Evolutionary conservation across 768 basidiomycete species (phyloP).

Genomic region (Leccinum olivaceopallidum): DNA sequence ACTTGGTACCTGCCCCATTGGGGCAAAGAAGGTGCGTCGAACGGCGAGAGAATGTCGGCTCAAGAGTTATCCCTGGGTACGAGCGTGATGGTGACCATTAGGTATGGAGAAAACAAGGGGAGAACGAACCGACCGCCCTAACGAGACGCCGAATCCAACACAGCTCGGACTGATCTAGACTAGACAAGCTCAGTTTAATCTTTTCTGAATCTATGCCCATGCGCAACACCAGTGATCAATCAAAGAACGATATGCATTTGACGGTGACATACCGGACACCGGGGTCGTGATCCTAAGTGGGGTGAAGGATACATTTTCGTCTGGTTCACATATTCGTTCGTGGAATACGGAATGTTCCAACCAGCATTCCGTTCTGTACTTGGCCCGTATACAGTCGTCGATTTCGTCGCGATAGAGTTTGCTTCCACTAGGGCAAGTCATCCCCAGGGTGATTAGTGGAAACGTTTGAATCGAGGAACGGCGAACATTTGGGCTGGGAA

Average conservation of each 20-base stretch:
- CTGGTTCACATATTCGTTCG: constrained; percentile 64
- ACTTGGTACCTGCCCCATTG: constrained; percentile 67
- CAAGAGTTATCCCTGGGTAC: constrained; percentile 50
- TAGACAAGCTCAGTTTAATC: constrained; percentile 69
- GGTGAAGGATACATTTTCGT: constrained; percentile 68
- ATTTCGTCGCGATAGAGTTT: constrained; percentile 61
- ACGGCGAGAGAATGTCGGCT: constrained; percentile 59
- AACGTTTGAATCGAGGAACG: not conserved
- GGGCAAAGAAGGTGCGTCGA: constrained; percentile 86
- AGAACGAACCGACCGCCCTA: constrained; percentile 24
- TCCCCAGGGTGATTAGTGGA: not conserved
- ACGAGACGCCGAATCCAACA: constrained; percentile 51
- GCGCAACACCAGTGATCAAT: not conserved
- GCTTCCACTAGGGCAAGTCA: constrained; percentile 57
- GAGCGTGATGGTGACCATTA: not conserved
- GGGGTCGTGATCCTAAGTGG: constrained; percentile 65
- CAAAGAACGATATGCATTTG: not conserved
- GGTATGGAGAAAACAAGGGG: not conserved
- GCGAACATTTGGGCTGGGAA: not conserved
- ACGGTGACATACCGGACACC: constrained; percentile 46
- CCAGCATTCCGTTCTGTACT: constrained; percentile 93
- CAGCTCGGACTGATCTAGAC: constrained; percentile 67
- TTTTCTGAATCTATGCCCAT: constrained; percentile 50
- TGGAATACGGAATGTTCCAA: constrained; percentile 82
- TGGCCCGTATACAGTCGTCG: constrained; percentile 44